phyloP scores from a whole-genome alignment of 768 basidiomycete species.

The Phaeotremella skinneri region DNA sequence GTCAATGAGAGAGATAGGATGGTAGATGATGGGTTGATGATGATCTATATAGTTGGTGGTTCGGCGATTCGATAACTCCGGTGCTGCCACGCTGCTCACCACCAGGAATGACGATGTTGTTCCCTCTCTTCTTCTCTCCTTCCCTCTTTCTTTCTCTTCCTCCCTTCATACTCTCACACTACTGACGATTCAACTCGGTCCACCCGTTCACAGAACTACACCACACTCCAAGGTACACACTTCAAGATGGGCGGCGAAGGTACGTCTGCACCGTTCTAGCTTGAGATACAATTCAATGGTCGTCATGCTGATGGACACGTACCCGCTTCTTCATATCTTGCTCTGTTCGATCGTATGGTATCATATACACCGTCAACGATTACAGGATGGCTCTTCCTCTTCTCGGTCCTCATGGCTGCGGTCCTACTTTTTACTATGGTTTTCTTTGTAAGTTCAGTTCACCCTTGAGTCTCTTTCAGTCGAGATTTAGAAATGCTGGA shows the following conservation, averaged over 20 bases:
- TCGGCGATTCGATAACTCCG: neutral
- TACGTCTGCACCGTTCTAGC: conserved; percentile 12
- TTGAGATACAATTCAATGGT: no score
- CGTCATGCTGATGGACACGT: no score
- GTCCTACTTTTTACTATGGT: conserved; percentile 97
- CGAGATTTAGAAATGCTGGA: neutral
- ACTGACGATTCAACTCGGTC: neutral
- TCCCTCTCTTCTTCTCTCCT: conserved; percentile 1
- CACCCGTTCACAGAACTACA: no score
- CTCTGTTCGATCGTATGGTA: neutral
- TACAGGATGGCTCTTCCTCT: conserved; percentile 92
- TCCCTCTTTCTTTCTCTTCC: neutral
- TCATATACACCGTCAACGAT: neutral
- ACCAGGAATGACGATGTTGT: neutral
- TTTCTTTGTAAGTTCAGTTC: conserved; percentile 84
- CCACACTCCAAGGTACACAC: conserved; percentile 5
- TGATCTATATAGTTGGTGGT: neutral
- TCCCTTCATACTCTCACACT: neutral
- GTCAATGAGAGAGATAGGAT: neutral
- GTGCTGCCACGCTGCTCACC: neutral
- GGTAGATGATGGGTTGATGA: neutral
- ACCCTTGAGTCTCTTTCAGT: neutral
- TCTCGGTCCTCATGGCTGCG: conserved; percentile 91
- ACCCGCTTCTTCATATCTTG: neutral
- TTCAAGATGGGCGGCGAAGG: conserved; percentile 49